phyloP scores from a whole-genome alignment of 2,329 filamentous ascomycete genomes.

The Verticillium longisporum region DNA sequence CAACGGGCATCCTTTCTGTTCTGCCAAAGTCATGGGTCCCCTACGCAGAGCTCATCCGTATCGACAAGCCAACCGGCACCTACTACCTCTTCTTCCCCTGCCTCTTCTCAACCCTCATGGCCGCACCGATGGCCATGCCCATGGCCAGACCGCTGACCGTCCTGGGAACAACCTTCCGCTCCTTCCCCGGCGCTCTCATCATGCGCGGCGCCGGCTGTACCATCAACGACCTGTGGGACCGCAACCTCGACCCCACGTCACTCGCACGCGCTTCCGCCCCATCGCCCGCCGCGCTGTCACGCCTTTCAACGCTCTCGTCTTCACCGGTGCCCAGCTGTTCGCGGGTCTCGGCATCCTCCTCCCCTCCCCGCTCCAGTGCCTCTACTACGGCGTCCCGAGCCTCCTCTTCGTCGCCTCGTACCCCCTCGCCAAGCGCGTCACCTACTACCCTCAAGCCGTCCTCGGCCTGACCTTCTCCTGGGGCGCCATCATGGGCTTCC shows the following conservation, averaged over 20 bases:
- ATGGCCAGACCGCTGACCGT: slow-evolving; percentile 55
- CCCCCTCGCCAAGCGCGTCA: slow-evolving; percentile 78
- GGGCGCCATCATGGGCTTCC: slow-evolving; percentile 84
- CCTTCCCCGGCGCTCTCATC: slow-evolving; percentile 69
- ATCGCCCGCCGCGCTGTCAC: slow-evolving; percentile 74
- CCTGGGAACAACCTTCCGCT: slow-evolving; percentile 59
- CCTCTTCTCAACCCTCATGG: slow-evolving; percentile 75
- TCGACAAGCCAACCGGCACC: slow-evolving; percentile 75
- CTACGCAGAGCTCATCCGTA: slow-evolving; percentile 73
- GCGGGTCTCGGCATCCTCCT: slow-evolving; percentile 67
- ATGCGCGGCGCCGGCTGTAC: slow-evolving; percentile 86
- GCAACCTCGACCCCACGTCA: slow-evolving; percentile 75
- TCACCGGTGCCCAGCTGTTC: slow-evolving; percentile 67
- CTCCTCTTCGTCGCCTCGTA: slow-evolving; percentile 69
- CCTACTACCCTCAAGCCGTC: slow-evolving; percentile 79
- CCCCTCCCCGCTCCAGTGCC: slow-evolving; percentile 67
- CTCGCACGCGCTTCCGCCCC: slow-evolving; percentile 68
- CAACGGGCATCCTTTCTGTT: slow-evolving; percentile 60
- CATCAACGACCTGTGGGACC: slow-evolving; percentile 88
- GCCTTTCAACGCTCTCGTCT: slow-evolving; percentile 64
- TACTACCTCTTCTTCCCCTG: slow-evolving; percentile 85
- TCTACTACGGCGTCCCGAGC: slow-evolving; percentile 72
- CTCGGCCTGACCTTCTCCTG: slow-evolving; percentile 82
- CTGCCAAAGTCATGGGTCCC: slow-evolving; percentile 67
- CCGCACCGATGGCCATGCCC: slow-evolving; percentile 61